Percentiles rank a stretch among this genome's conserved stretches.
phyloP scores from a whole-genome alignment of 169 alveolate species.

The Besnoitia besnoiti region DNA sequence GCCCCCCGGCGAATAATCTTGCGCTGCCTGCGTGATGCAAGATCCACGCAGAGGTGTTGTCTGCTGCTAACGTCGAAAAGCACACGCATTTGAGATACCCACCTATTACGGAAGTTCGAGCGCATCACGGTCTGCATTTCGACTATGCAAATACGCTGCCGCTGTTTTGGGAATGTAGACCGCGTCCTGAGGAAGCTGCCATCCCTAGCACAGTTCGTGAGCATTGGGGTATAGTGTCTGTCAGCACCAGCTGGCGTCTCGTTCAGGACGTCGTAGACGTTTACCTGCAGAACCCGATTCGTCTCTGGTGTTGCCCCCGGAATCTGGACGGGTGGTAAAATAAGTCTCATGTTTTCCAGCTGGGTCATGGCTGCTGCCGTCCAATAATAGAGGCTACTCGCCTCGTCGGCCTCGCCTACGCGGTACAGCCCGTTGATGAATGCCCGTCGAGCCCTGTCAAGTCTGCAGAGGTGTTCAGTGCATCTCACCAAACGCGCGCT shows the following conservation, averaged over 20 bases:
- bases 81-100: too few species aligned
- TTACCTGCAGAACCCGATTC: background rate
- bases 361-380: background rate
- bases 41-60: too few species aligned
- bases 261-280: too few species aligned
- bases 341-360: background rate
- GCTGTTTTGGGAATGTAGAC: too few species aligned
- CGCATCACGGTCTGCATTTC: too few species aligned
- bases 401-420: background rate
- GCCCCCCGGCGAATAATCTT: slow-evolving; percentile 10
- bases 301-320: background rate
- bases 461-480: background rate
- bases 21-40: slow-evolving; percentile 20
- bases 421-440: background rate
- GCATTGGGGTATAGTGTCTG: too few species aligned
- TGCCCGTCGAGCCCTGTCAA: background rate
- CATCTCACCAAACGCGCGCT: background rate
- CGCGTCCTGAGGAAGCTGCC: too few species aligned
- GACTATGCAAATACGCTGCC: too few species aligned
- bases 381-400: background rate
- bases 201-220: too few species aligned
- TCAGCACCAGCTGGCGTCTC: too few species aligned
- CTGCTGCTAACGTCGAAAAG: too few species aligned
- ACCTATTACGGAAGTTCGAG: too few species aligned
- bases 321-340: background rate